Evolutionary conservation across 2,329 filamentous ascomycete species (phyloP).

Genomic region (Penicillium psychrosexuale): DNA sequence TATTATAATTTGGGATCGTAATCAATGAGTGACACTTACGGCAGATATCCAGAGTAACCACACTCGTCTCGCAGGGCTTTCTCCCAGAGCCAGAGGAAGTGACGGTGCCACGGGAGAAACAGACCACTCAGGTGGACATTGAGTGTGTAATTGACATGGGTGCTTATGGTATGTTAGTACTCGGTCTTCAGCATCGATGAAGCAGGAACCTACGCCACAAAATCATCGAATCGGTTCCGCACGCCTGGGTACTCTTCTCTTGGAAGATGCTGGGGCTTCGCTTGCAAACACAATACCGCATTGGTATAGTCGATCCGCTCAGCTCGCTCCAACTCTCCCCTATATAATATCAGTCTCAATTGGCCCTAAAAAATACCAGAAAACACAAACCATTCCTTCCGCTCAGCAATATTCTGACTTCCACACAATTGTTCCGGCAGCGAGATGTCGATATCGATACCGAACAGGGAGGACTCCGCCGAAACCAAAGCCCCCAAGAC

Average conservation of each 20-base stretch:
- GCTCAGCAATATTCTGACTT: background rate
- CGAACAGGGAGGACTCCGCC: background rate
- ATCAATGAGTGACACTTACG: constrained; percentile 6
- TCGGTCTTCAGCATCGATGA: background rate
- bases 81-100: constrained; percentile 31
- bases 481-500: background rate
- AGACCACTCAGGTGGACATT: constrained; percentile 22
- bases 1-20: background rate
- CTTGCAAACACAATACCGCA: constrained; percentile 24
- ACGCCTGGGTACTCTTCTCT: constrained; percentile 24
- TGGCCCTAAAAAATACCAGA: background rate
- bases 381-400: constrained; percentile 18
- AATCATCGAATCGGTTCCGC: constrained; percentile 27
- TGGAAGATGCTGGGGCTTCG: constrained; percentile 17
- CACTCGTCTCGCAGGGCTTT: constrained; percentile 32
- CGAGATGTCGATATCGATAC: background rate
- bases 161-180: background rate
- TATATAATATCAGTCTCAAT: constrained; percentile 2
- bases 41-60: constrained; percentile 33
- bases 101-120: constrained; percentile 35
- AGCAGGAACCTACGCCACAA: constrained; percentile 24
- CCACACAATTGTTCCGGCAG: background rate
- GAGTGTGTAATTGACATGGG: constrained; percentile 30
- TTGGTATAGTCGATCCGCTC: constrained; percentile 26
- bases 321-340: constrained; percentile 16